phyloP scores from a whole-genome alignment of 2,329 filamentous ascomycete species.

The Penicillium sp. region DNA sequence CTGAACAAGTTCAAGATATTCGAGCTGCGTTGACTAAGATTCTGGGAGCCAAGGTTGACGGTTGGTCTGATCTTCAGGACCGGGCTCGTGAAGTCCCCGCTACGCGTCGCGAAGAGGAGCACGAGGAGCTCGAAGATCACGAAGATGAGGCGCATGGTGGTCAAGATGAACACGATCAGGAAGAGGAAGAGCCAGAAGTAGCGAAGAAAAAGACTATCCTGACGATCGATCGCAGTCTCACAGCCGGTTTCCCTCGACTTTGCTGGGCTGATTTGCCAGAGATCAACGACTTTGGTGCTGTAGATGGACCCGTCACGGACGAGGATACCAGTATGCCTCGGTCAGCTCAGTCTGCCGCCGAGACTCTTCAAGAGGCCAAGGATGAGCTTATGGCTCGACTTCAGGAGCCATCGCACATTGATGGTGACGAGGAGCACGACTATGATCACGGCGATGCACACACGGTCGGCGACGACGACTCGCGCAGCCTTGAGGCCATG shows the following conservation, averaged over 20 bases:
- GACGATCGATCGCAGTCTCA: slow-evolving; percentile 43
- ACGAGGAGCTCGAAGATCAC: slow-evolving; percentile 1
- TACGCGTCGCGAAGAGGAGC: slow-evolving; percentile 35
- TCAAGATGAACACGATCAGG: slow-evolving; percentile 34
- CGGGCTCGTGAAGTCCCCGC: slow-evolving; percentile 38
- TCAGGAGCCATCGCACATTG: slow-evolving; percentile 46
- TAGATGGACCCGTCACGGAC: slow-evolving; percentile 42
- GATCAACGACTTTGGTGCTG: slow-evolving; percentile 41
- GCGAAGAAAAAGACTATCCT: slow-evolving; percentile 44
- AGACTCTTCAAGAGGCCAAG: slow-evolving; percentile 52
- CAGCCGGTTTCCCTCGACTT: slow-evolving; percentile 40
- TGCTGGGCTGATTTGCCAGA: slow-evolving; percentile 48
- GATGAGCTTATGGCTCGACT: slow-evolving; percentile 52
- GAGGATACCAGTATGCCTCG: slow-evolving; percentile 50
- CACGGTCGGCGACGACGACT: slow-evolving; percentile 45
- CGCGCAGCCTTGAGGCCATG: slow-evolving; percentile 43
- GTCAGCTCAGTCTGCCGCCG: slow-evolving; percentile 49
- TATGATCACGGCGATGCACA: slow-evolving; percentile 44
- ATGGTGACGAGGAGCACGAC: slow-evolving; percentile 37
- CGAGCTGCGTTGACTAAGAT: slow-evolving; percentile 45
- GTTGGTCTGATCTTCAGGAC: slow-evolving; percentile 45
- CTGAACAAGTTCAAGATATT: slow-evolving; percentile 47
- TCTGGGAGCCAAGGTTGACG: slow-evolving; percentile 46
- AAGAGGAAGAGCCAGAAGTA: slow-evolving; percentile 25
- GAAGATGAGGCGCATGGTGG: slow-evolving; percentile 24